phyloP scores from a whole-genome alignment of 2,329 filamentous ascomycete species.

The Chrysoporthe cubensis region DNA sequence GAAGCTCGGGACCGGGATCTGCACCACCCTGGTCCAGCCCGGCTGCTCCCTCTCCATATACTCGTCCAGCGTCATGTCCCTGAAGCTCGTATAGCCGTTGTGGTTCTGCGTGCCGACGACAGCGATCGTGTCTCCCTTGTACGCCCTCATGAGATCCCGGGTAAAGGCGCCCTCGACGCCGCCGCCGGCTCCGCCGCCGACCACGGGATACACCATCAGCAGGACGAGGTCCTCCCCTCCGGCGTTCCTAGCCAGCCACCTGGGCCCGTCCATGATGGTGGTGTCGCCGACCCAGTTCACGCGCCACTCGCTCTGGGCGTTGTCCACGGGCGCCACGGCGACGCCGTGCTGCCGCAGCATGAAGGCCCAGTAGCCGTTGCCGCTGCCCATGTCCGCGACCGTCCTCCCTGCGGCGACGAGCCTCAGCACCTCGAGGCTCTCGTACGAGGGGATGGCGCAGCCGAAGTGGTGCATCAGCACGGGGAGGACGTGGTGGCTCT shows the following conservation, averaged over 20 bases:
- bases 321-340: conserved; percentile 66
- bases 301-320: conserved; percentile 68
- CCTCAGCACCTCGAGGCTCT: conserved; percentile 64
- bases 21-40: conserved; percentile 62
- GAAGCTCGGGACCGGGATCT: conserved; percentile 74
- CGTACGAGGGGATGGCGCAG: conserved; percentile 71
- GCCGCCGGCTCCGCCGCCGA: conserved; percentile 66
- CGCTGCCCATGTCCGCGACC: conserved; percentile 70
- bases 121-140: conserved; percentile 66
- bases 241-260: conserved; percentile 54
- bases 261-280: conserved; percentile 60
- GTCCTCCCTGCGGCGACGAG: conserved; percentile 56
- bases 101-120: conserved; percentile 75
- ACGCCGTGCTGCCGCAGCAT: conserved; percentile 66
- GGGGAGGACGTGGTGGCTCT: conserved; percentile 70
- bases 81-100: conserved; percentile 76
- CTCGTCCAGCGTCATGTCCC: conserved; percentile 64
- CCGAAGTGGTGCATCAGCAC: conserved; percentile 81
- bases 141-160: conserved; percentile 61
- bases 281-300: conserved; percentile 72
- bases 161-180: conserved; percentile 69
- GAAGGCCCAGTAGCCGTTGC: conserved; percentile 77
- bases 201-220: conserved; percentile 74
- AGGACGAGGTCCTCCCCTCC: conserved; percentile 62
- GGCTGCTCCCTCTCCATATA: conserved; percentile 64